These are phyloP conservation scores for Eremothecium coryli DNA, from an alignment of 1,139 yeast species.

Conservation along the genomic window DNA sequence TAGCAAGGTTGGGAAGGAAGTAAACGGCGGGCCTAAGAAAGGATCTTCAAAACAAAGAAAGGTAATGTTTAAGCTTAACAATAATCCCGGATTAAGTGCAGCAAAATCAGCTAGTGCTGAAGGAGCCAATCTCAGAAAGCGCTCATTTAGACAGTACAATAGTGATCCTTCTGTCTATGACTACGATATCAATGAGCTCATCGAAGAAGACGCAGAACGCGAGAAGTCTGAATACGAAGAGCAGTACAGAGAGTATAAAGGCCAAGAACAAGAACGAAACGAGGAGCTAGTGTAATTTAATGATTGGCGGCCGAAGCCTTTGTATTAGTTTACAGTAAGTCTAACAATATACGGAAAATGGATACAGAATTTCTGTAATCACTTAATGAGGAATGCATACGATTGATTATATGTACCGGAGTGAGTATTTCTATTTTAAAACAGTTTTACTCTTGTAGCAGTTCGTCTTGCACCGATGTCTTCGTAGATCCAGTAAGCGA, in stretches of 20 bases:
- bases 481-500: slow-evolving; percentile 3
- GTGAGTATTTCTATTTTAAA: too few species aligned
- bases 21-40: not conserved
- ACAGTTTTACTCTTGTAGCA: not conserved
- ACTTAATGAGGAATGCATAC: too few species aligned
- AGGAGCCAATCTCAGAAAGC: slow-evolving; percentile 25
- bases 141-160: slow-evolving; percentile 23
- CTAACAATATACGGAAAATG: too few species aligned
- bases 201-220: slow-evolving; percentile 26
- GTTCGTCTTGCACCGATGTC: not conserved
- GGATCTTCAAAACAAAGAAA: not conserved
- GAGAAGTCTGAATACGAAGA: slow-evolving; percentile 16
- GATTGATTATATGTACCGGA: too few species aligned
- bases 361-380: too few species aligned
- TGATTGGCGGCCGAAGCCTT: too few species aligned
- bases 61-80: slow-evolving; percentile 21
- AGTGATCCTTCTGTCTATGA: slow-evolving; percentile 29
- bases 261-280: slow-evolving; percentile 15
- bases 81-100: slow-evolving; percentile 4
- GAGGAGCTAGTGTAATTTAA: slow-evolving; percentile 12
- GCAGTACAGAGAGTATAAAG: slow-evolving; percentile 16
- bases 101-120: not conserved
- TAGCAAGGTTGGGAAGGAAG: not conserved
- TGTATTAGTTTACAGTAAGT: too few species aligned
- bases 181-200: slow-evolving; percentile 29